Percentiles rank a stretch among this genome's conserved stretches.
Conservation (phyloP, 1,284 basidiomycete species). For the Sparassis latifolia region DNA sequence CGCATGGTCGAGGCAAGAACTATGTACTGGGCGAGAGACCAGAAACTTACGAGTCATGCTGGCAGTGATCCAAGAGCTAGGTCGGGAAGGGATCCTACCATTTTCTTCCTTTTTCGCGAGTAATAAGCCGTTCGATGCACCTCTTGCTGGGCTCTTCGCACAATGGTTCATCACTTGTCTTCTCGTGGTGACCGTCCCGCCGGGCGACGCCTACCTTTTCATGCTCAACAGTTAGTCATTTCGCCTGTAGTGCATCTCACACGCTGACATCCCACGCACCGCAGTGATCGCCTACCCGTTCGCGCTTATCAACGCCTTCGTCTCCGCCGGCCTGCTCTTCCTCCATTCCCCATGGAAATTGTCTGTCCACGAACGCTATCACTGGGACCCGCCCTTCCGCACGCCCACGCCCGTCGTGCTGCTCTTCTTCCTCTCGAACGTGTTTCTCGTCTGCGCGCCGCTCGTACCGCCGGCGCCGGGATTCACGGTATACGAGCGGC, state of each 20-base stretch:
- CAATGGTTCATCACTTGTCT: conserved; percentile 47
- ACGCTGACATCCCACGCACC: conserved; percentile 12
- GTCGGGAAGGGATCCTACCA: conserved; percentile 58
- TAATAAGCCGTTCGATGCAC: conserved; percentile 56
- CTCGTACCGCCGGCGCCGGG: conserved; percentile 51
- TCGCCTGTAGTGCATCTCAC: conserved; percentile 14
- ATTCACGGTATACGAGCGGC: conserved; percentile 42
- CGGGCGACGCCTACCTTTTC: conserved; percentile 64
- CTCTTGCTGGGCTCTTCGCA: conserved; percentile 46
- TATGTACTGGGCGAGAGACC: too few species aligned
- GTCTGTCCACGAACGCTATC: conserved; percentile 17
- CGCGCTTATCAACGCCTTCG: conserved; percentile 50
- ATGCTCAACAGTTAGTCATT: conserved; percentile 48
- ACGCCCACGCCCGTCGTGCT: conserved; percentile 40
- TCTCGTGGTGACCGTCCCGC: conserved; percentile 44
- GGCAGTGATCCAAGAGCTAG: conserved; percentile 64
- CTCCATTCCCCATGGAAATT: conserved; percentile 41
- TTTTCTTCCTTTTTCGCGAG: conserved; percentile 52
- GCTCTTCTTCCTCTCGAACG: conserved; percentile 56
- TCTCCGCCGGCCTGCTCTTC: conserved; percentile 53
- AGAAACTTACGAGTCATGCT: too few species aligned
- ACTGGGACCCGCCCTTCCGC: conserved; percentile 61
- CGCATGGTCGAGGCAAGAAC: conserved; percentile 50
- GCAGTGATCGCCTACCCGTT: conserved; percentile 50
- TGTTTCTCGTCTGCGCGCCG: conserved; percentile 54